Evolutionary conservation across 306 rosid species (phyloP).

Genomic region (Castanea mollissima): DNA sequence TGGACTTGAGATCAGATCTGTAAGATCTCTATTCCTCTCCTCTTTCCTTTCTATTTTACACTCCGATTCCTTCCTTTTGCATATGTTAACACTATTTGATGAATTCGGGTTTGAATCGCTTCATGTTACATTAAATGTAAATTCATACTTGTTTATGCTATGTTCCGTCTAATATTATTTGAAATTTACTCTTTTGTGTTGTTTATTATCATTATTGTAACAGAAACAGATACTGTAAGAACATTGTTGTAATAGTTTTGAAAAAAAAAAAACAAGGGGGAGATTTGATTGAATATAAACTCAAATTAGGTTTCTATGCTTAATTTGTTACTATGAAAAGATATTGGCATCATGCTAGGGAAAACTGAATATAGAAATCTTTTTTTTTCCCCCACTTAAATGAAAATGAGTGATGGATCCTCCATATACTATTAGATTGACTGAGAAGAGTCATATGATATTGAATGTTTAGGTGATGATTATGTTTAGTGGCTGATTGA

Average conservation of each 20-base stretch:
- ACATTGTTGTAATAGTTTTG: neutral
- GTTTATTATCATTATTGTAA: neutral
- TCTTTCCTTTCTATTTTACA: neutral
- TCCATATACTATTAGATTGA: neutral
- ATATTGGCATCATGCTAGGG: neutral
- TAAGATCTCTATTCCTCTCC: neutral
- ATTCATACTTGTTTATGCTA: too few species aligned
- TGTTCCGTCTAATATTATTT: too few species aligned
- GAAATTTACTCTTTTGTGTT: neutral
- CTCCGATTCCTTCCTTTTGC: neutral
- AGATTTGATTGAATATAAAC: too few species aligned
- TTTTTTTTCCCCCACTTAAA: neutral
- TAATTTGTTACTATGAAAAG: neutral
- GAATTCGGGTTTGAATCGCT: neutral
- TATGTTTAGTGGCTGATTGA: neutral
- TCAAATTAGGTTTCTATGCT: neutral
- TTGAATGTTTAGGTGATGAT: neutral
- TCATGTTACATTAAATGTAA: neutral
- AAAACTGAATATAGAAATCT: neutral
- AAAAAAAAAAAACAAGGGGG: neutral
- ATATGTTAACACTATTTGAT: neutral
- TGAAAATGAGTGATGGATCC: neutral
- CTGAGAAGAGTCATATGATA: neutral
- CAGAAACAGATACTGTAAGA: neutral
- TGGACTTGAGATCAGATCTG: neutral